A percentile compares a stretch with the other conserved stretches of the same genome.
Evolutionary conservation across 2,329 filamentous ascomycete species (phyloP).

Genomic region (Trichophyton verrucosum): DNA sequence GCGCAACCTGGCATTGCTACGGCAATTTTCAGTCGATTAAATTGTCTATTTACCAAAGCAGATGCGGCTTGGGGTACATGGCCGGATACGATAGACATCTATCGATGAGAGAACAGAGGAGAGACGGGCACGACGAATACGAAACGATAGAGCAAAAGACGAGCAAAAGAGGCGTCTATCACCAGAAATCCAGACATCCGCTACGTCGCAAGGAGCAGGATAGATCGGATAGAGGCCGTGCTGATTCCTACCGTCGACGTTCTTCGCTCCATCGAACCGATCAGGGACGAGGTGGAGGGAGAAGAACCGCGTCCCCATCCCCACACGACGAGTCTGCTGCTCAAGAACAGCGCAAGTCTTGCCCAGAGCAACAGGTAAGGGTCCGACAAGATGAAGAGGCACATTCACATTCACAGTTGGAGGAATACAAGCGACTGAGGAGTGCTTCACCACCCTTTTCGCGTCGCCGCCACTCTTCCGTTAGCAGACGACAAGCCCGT

Average conservation of each 20-base stretch:
- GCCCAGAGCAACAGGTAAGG: constrained; percentile 14
- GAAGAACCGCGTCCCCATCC: constrained; percentile 16
- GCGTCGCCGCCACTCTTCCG: constrained; percentile 19
- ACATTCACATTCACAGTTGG: constrained; percentile 16
- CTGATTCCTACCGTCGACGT: constrained; percentile 19
- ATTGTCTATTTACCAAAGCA: constrained; percentile 12
- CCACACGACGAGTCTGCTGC: constrained; percentile 5
- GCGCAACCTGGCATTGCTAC: background rate
- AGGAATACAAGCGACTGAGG: constrained; percentile 30
- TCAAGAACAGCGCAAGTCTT: constrained; percentile 16
- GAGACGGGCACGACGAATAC: constrained; percentile 30
- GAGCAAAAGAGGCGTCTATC: constrained; percentile 24
- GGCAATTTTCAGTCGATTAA: background rate
- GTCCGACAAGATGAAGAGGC: constrained; percentile 22
- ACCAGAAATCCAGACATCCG: constrained; percentile 28
- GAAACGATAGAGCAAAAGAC: constrained; percentile 24
- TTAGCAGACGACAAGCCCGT: constrained; percentile 22
- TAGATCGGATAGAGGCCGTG: constrained; percentile 20
- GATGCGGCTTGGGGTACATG: constrained; percentile 38
- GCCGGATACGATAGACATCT: constrained; percentile 39
- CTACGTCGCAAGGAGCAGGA: constrained; percentile 23
- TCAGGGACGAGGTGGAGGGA: constrained; percentile 17
- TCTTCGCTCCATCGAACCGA: constrained; percentile 13
- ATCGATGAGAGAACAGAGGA: constrained; percentile 41
- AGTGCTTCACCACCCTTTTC: constrained; percentile 28